Evolutionary conservation across 2,329 filamentous ascomycete species (phyloP), one percentile per base, ranked within the genome.

Genomic region (Alternaria arborescens): DNA sequence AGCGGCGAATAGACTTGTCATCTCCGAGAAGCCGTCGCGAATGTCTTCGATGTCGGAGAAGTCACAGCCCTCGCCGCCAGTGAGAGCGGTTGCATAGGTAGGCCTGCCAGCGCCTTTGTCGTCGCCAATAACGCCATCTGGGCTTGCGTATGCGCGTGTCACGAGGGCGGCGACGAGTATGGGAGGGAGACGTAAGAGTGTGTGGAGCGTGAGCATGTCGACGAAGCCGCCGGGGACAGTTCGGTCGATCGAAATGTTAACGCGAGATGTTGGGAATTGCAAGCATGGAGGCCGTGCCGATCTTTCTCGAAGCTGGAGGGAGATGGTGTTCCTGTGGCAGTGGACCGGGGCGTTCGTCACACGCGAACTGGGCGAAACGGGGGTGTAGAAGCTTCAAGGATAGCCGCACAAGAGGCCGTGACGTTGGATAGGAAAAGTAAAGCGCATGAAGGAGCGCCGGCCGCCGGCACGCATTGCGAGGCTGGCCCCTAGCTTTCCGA

Each of bases 11-110:
- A 77, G 54, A 20, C 60, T 50, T 8, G 69, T 73, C 74, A 77
- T 77, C 22, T 77, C 74, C 32, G 69, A 53, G 59, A 77, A 77
- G 58, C 75, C 73, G 38, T 65, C 60, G 60, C 69, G 67, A 46
- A 77, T 76, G 30, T 61, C 48, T 46, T 70, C 61, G 1, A 77
- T 58, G 20, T 76, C 62, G 20, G 70, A 66, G 10, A 66, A 50
- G 28, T 66, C 61, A 48, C 75, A 77, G 14, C 67, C 66, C 60
- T 77, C 74, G 40, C 74, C 75, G 16, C 75, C 73, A 1, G 73
- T 77, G 22, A 77, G 57, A 1, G 67, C 46, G 2, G 72, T 68
- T 16, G 72, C 72, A 51, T 67, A 67, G 14, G 69, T 59, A 5
- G 65, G 54, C 43, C 64, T 52, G 1, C 26, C 24, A 7, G 57